Percentiles rank a stretch among this genome's conserved stretches.
Evolutionary conservation across 78 protist genomes (phyloP).

Genomic region (Cavenderia fasciculata): DNA sequence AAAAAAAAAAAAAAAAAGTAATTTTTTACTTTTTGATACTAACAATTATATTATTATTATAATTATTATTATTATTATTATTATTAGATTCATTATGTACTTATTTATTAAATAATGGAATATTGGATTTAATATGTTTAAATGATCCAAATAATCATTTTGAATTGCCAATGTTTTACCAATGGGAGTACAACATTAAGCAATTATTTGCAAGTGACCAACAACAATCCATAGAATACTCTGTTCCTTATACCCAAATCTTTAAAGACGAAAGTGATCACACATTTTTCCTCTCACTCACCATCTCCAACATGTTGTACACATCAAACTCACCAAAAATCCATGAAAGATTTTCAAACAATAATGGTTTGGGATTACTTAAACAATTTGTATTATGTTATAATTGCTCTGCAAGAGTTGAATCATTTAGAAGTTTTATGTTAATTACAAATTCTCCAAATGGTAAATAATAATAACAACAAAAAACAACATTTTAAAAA

Average conservation of each 20-base stretch:
- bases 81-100: constrained; percentile 12
- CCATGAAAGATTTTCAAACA: constrained; percentile 16
- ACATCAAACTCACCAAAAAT: constrained; percentile 27
- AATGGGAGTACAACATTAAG: constrained; percentile 48
- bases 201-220: neutral
- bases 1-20: neutral
- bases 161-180: constrained; percentile 69
- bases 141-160: neutral
- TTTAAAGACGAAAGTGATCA: constrained; percentile 63
- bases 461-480: constrained; percentile 12
- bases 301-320: constrained; percentile 66
- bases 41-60: neutral
- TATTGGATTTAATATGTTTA: constrained; percentile 48
- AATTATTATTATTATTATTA: no score
- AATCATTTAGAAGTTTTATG: constrained; percentile 53
- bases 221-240: neutral
- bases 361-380: constrained; percentile 28
- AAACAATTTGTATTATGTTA: constrained; percentile 71
- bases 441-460: constrained; percentile 47
- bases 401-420: constrained; percentile 49
- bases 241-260: neutral
- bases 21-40: neutral
- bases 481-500: no score
- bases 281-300: constrained; percentile 45
- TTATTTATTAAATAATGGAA: constrained; percentile 36